Evolutionary conservation across 345 rosid genomes (phyloP).

Genomic region (Schrenkiella parvula): DNA sequence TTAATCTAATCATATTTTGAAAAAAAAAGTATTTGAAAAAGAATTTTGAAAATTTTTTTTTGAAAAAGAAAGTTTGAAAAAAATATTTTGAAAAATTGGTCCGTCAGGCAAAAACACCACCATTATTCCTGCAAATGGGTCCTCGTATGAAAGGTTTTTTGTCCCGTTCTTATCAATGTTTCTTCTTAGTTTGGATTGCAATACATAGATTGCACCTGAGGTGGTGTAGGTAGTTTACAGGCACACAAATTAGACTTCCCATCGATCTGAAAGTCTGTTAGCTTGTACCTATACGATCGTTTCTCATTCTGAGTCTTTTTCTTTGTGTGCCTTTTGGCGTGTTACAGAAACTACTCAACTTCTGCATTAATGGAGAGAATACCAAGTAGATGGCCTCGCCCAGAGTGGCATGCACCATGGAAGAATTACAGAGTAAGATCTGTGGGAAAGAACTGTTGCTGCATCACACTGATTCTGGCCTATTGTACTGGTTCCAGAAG

Average conservation of each 20-base stretch:
- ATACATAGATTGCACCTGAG: background rate
- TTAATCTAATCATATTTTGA: no score
- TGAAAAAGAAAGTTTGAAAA: no score
- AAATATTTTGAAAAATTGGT: no score
- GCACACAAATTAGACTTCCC: constrained; percentile 1
- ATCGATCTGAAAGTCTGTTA: background rate
- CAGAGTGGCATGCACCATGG: constrained; percentile 98
- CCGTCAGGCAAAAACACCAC: constrained; percentile 61
- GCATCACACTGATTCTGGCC: background rate
- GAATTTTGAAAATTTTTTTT: no score
- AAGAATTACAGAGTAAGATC: constrained; percentile 88
- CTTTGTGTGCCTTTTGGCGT: background rate
- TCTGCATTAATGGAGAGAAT: constrained; percentile 94
- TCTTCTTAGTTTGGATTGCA: constrained; percentile 2
- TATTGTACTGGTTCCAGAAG: background rate
- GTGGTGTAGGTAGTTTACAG: background rate
- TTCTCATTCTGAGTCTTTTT: constrained; percentile 1
- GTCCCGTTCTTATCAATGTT: background rate
- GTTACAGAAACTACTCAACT: constrained; percentile 63
- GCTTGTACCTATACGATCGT: background rate
- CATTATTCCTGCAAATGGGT: constrained; percentile 50
- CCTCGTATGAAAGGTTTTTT: constrained; percentile 68
- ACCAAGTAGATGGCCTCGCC: constrained; percentile 98
- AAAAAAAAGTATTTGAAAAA: no score
- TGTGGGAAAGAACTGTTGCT: background rate